Conservation (phyloP, 306 rosid genomes). For the Glycine latifolia region DNA sequence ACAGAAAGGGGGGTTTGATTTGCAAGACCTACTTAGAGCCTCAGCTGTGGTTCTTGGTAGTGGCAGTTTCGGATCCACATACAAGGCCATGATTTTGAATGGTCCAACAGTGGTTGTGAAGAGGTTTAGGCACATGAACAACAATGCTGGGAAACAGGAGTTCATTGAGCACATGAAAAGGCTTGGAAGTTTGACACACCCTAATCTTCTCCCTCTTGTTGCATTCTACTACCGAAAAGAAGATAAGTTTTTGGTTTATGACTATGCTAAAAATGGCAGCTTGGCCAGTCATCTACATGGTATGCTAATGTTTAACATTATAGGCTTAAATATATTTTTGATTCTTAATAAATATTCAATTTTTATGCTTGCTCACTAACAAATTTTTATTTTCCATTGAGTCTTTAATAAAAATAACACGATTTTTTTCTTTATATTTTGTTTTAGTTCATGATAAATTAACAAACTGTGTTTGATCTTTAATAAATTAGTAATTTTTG, state of each 20-base stretch:
- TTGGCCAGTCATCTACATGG: conserved; percentile 71
- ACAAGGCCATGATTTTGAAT: conserved; percentile 62
- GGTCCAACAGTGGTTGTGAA: conserved; percentile 75
- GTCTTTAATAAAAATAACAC: too few relatives aligned
- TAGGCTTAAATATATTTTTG: too few relatives aligned
- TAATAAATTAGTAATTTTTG: too few relatives aligned
- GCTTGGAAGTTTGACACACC: conserved; percentile 69
- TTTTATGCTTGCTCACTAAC: too few relatives aligned
- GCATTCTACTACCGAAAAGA: conserved; percentile 62
- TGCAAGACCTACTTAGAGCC: conserved; percentile 72
- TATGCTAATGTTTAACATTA: conserved; percentile 29
- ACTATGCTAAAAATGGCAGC: conserved; percentile 59
- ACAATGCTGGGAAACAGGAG: conserved; percentile 59
- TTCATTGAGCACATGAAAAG: conserved; percentile 63
- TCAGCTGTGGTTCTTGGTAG: conserved; percentile 77
- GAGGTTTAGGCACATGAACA: conserved; percentile 73
- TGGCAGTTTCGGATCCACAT: conserved; percentile 80
- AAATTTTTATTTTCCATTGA: too few relatives aligned
- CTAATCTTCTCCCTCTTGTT: conserved; percentile 60
- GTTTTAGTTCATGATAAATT: too few relatives aligned
- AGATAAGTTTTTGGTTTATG: conserved; percentile 63
- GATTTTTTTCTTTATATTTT: too few relatives aligned
- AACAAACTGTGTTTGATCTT: too few relatives aligned
- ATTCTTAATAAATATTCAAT: too few relatives aligned
- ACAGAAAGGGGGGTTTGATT: conserved; percentile 56